phyloP scores from a whole-genome alignment of 208 protist species.

The Leptomonas pyrrhocoris region DNA sequence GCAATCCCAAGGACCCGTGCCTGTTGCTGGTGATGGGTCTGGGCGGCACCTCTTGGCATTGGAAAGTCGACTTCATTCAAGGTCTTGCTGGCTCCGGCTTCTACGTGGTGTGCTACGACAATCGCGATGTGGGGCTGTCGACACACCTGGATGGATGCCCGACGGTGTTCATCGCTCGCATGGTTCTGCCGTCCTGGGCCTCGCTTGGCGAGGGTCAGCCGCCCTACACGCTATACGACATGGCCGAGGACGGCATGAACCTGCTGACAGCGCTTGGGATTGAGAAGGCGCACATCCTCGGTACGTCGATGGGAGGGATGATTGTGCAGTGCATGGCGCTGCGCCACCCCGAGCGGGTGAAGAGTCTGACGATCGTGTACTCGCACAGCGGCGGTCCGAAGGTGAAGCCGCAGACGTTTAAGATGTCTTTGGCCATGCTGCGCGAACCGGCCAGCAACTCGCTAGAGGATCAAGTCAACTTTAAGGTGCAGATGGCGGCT shows the following conservation, averaged over 20 bases:
- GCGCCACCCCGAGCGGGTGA: conserved; percentile 43
- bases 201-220: conserved; percentile 46
- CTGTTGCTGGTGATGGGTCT: conserved; percentile 69
- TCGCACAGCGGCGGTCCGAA: conserved; percentile 53
- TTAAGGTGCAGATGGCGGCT: conserved; percentile 35
- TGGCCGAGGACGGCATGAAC: conserved; percentile 60
- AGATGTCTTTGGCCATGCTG: conserved; percentile 43
- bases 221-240: conserved; percentile 74
- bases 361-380: conserved; percentile 54
- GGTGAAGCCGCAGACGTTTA: conserved; percentile 40
- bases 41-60: conserved; percentile 21
- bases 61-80: conserved; percentile 40
- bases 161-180: conserved; percentile 38
- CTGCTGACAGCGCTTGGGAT: conserved; percentile 61
- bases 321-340: conserved; percentile 78
- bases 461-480: conserved; percentile 43
- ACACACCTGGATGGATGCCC: conserved; percentile 55
- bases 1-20: conserved; percentile 52
- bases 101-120: conserved; percentile 77
- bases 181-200: conserved; percentile 50
- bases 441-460: conserved; percentile 39
- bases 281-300: conserved; percentile 57
- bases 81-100: conserved; percentile 39
- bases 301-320: conserved; percentile 77
- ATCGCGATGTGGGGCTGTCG: conserved; percentile 72